Evolutionary conservation across 192 early-diverging fungal genomes (phyloP).

Genomic region (Mortierella hygrophila): DNA sequence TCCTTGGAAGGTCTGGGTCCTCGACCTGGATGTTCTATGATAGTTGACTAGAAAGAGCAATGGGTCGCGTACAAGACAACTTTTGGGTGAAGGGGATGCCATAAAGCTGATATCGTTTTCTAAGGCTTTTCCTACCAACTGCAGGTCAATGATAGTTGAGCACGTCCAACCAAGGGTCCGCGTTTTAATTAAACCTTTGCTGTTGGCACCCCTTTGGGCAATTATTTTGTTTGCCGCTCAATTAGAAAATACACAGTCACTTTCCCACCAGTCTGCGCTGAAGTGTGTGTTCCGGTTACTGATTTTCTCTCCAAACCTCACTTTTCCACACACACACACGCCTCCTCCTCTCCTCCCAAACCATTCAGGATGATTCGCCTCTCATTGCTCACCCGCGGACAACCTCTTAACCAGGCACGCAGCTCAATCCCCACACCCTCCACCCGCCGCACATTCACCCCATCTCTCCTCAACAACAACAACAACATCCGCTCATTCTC

Average conservation of each 20-base stretch:
- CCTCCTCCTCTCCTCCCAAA: background rate
- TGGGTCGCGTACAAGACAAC: no score
- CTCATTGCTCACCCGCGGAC: slow-evolving; percentile 29
- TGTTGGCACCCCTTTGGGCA: background rate
- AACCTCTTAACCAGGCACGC: background rate
- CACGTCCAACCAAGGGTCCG: background rate
- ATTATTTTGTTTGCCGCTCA: background rate
- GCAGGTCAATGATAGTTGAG: background rate
- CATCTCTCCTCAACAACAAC: background rate
- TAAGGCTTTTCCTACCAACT: background rate
- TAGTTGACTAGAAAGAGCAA: background rate
- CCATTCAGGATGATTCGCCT: slow-evolving; percentile 20
- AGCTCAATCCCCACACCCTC: background rate
- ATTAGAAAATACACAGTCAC: background rate
- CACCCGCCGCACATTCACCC: slow-evolving; percentile 6
- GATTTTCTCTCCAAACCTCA: background rate
- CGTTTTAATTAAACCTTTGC: background rate
- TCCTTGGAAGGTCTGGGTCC: background rate
- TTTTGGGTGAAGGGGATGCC: background rate
- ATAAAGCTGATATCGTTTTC: background rate
- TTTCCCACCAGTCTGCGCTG: background rate
- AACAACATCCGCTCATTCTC: slow-evolving; percentile 27
- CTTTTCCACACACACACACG: background rate
- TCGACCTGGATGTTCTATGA: background rate
- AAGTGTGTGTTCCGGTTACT: background rate